Base-by-base conservation (phyloP, 257 asterid species). In the Solanum pinnatisectum region DNA sequence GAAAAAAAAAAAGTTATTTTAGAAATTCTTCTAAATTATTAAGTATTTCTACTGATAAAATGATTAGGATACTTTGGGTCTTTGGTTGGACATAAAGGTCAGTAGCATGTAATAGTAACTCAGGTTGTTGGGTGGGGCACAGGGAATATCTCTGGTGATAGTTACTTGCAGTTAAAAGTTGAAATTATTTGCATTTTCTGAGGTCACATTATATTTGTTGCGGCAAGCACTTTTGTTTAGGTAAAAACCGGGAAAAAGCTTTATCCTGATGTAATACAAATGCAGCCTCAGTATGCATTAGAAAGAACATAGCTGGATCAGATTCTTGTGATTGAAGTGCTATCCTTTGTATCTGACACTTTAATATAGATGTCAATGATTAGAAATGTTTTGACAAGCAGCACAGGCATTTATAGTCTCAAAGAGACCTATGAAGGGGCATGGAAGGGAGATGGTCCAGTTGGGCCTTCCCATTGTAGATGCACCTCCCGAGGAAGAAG, bases 401-500 rank as follows among this genome's bases (percentile, higher is more conserved):
- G 99, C 98, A 32, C 96, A 94, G 89, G 90, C 96, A 76, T 96
- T 94, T 92, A 86, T 93, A 82, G 76, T 89, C 90, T 91, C 94
- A 42, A 95, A 90, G 94, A 93, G 96, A 88, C 98, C 99, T 72
- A 93, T 91, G 94, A 94, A 89, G 88, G 98, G 98, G 86, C 98
- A 94, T 89, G 99, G 99, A 88, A 94, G 99, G 91, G 99, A 95
- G 94, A 93, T 91, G 94, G 93, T 96, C 90, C 98, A 95, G 88
- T 90, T 96, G 82, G 98, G 99, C 79, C 87, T 89, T 87, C 98
- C 95, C 32, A 70, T 91, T 88, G 93, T 91, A 84, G 98, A 95
- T 92, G 92, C 92, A 52, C 93, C 92, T 74, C 88, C 89, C 60
- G 98, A 95, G 84, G 95, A 92, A 81, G 97, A 93, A 87, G 83